These are phyloP conservation scores for Neurospora sp. DNA, from an alignment of 2,329 filamentous ascomycete genomes.

Conservation along the genomic window DNA sequence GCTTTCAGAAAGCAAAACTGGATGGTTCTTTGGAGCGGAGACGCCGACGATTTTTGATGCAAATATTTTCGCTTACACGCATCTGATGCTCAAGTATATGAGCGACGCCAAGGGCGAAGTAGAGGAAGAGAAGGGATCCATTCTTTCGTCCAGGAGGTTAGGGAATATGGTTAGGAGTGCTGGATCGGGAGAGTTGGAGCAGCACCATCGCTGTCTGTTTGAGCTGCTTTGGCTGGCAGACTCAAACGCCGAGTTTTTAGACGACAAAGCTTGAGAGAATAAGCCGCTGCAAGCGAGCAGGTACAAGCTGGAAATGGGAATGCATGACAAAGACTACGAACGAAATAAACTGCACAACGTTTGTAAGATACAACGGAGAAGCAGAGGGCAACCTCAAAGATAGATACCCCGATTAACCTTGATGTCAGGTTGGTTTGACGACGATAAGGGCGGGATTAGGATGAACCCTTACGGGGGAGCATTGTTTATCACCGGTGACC, in stretches of 20 bases:
- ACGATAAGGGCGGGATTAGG: neutral
- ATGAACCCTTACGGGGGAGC: neutral
- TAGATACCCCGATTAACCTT: neutral
- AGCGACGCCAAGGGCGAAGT: conserved; percentile 50
- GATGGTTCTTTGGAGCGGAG: conserved; percentile 40
- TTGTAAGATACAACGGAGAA: neutral
- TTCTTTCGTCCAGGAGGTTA: neutral
- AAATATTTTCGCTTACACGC: conserved; percentile 79
- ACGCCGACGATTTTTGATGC: conserved; percentile 74
- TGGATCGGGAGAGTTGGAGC: conserved; percentile 11
- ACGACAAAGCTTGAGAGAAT: neutral
- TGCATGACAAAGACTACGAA: neutral
- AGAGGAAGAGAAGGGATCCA: neutral
- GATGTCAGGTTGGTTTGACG: neutral
- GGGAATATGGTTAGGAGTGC: conserved; percentile 10
- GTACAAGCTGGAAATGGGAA: neutral
- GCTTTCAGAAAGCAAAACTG: conserved; percentile 20
- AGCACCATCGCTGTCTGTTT: conserved; percentile 27
- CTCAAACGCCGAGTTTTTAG: neutral
- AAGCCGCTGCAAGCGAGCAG: neutral
- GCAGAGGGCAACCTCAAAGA: neutral
- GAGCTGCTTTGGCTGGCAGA: conserved; percentile 18
- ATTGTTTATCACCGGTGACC: conserved; percentile 2
- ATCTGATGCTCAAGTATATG: conserved; percentile 50
- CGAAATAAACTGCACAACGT: neutral